Conservation (phyloP, 768 basidiomycete genomes). For the Rhodotorula diobovata region DNA sequence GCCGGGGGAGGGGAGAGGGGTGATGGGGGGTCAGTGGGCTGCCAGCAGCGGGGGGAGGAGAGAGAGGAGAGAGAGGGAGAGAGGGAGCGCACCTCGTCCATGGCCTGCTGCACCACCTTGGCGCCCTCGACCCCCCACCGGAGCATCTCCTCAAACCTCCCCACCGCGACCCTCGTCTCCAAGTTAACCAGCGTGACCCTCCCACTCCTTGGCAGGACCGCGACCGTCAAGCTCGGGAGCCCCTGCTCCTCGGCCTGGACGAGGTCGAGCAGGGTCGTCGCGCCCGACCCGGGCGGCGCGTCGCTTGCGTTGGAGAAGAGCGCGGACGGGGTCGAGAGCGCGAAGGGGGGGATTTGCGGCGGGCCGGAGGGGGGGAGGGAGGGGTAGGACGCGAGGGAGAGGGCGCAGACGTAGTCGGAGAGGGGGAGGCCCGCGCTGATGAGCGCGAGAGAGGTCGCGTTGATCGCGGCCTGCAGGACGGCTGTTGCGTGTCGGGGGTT, state of each 20-base stretch:
- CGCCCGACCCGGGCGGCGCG: slow-evolving; percentile 5
- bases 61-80: neutral
- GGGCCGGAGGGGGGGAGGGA: slow-evolving; percentile 49
- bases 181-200: slow-evolving; percentile 84
- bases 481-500: slow-evolving; percentile 48
- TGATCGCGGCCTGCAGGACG: slow-evolving; percentile 82
- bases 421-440: slow-evolving; percentile 85
- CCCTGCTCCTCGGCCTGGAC: slow-evolving; percentile 85
- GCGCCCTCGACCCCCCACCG: slow-evolving; percentile 71
- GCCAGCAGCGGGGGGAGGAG: neutral
- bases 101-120: slow-evolving; percentile 72
- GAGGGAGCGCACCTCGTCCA: slow-evolving; percentile 49
- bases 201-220: slow-evolving; percentile 64
- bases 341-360: slow-evolving; percentile 46
- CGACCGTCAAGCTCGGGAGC: slow-evolving; percentile 80
- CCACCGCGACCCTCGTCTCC: slow-evolving; percentile 90
- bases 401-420: slow-evolving; percentile 82
- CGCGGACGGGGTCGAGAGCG: slow-evolving; percentile 46
- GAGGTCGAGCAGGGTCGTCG: slow-evolving; percentile 77
- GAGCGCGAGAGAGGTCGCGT: slow-evolving; percentile 88
- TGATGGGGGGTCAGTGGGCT: no score
- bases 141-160: slow-evolving; percentile 86
- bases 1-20: no score
- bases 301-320: slow-evolving; percentile 35
- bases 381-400: slow-evolving; percentile 78